phyloP scores from a whole-genome alignment of 495 filamentous ascomycete genomes.

The Amniculicola lignicola region DNA sequence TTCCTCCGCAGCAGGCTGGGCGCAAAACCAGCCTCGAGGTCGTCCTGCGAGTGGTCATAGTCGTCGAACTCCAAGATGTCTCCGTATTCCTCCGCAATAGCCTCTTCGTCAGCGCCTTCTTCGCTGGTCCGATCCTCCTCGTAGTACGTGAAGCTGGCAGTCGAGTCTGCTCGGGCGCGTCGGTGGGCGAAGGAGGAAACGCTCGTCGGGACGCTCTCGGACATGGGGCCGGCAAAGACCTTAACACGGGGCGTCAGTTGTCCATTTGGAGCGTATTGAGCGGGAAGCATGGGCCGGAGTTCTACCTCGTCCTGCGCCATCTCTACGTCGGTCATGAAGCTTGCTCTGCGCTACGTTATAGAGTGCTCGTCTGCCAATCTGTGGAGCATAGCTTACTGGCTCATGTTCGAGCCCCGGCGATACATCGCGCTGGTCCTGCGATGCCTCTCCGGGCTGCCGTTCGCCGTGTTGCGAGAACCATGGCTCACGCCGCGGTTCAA shows the following conservation, averaged over 20 bases:
- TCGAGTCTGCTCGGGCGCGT: slow-evolving; percentile 69
- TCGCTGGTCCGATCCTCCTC: slow-evolving; percentile 44
- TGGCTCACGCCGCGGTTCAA: slow-evolving; percentile 5
- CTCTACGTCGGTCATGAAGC: slow-evolving; percentile 91
- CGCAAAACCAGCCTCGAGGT: slow-evolving; percentile 37
- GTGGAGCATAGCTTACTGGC: slow-evolving; percentile 51
- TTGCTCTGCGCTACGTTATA: slow-evolving; percentile 45
- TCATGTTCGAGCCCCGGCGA: slow-evolving; percentile 70
- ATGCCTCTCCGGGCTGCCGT: slow-evolving; percentile 24
- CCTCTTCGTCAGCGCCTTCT: slow-evolving; percentile 52
- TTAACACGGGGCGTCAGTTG: slow-evolving; percentile 42
- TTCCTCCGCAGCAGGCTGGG: slow-evolving; percentile 45
- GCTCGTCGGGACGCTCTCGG: slow-evolving; percentile 91
- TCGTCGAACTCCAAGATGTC: background rate
- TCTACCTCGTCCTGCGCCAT: slow-evolving; percentile 93
- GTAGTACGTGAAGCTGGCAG: slow-evolving; percentile 86
- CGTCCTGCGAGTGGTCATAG: slow-evolving; percentile 25
- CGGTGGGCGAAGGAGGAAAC: slow-evolving; percentile 83
- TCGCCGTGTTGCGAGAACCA: background rate
- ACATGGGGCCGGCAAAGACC: slow-evolving; percentile 90
- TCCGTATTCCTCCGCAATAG: slow-evolving; percentile 39
- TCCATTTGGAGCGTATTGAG: slow-evolving; percentile 10
- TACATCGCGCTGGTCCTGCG: slow-evolving; percentile 28
- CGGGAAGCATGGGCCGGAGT: slow-evolving; percentile 17
- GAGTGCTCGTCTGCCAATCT: slow-evolving; percentile 1